Evolutionary conservation across 208 protist species (phyloP), one percentile per base, ranked within the genome.

Genomic region (Wallacemonas sp.): DNA sequence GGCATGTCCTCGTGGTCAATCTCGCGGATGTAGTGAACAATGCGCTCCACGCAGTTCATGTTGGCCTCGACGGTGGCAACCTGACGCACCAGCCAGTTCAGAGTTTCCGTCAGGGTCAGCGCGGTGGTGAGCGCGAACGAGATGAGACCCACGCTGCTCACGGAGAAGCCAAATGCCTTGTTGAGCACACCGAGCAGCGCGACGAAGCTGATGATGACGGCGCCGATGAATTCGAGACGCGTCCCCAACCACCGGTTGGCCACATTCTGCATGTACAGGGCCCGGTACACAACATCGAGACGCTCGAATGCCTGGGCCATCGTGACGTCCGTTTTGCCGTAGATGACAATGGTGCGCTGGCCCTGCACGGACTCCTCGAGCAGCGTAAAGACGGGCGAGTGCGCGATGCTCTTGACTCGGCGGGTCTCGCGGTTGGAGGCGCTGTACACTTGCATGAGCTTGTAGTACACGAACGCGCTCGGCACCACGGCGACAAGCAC

Each of bases 301-400:
- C 72, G 74, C 28, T 61, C 29, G 11, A 89, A 49, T 16, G 79
- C 80, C 31, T 70, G 61, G 31, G 62, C 25, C 46, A 93, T 23
- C 20, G 79, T 65, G 23, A 67, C 49, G n/a, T 59, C 46, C 23
- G 65, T 38, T 46, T 72, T 71, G 12, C 71, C 50, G 65, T 85
- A 98, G 1, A 91, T 73, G 25, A 74, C 61, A 63, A 99, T 98
- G 7, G 92, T 97, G 2, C 61, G 42, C 5, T 93, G 50, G 23
- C 97, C 96, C 10, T 72, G 70, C 10, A 99, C 65, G 10, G 93
- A 94, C 65, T 99, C 98, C 46, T 75, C 70, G 44, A 99, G 91
- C 61, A 97, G 57, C 0, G 93, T 76, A 65, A 97, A 97, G 14
- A 99, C 77, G 10, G 98, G 98, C 10, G 92, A 97, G 57, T 94